Percentiles rank a stretch among this genome's conserved stretches.
These are phyloP conservation scores for Mucor racemosus DNA, from an alignment of 371 early-diverging fungal genomes.

Conservation along the genomic window DNA sequence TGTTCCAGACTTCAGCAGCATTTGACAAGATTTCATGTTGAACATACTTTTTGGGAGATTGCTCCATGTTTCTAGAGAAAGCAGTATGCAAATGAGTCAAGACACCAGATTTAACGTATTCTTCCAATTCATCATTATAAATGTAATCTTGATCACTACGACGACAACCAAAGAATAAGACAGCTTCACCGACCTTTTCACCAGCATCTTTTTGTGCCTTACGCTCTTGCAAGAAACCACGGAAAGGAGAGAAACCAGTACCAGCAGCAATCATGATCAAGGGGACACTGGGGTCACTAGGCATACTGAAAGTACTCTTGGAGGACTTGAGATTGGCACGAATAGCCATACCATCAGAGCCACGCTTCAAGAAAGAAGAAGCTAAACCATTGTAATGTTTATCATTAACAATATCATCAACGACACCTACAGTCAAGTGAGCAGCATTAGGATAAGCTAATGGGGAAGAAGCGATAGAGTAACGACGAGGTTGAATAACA, in stretches of 20 bases:
- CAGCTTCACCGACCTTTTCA: slow-evolving; percentile 29
- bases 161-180: slow-evolving; percentile 87
- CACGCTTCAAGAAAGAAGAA: slow-evolving; percentile 39
- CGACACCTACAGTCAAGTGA: slow-evolving; percentile 48
- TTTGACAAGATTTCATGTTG: slow-evolving; percentile 51
- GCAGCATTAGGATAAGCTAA: slow-evolving; percentile 30
- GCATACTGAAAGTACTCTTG: slow-evolving; percentile 47
- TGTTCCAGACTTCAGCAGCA: slow-evolving; percentile 38
- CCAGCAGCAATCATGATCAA: slow-evolving; percentile 57
- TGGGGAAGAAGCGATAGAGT: slow-evolving; percentile 61
- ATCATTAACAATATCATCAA: slow-evolving; percentile 46
- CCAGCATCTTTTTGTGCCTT: slow-evolving; percentile 29
- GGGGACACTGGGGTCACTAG: slow-evolving; percentile 44
- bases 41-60: slow-evolving; percentile 43
- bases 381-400: slow-evolving; percentile 49
- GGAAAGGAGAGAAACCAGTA: slow-evolving; percentile 13
- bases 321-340: slow-evolving; percentile 48
- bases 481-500: slow-evolving; percentile 59
- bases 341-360: slow-evolving; percentile 11
- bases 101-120: slow-evolving; percentile 49
- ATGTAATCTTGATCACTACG: slow-evolving; percentile 71
- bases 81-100: slow-evolving; percentile 69
- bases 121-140: slow-evolving; percentile 69
- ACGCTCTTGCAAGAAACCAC: slow-evolving; percentile 65
- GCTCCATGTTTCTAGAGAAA: slow-evolving; percentile 59